Conservation (phyloP, 805 yeast species). For the Priceomyces fermenticarens region DNA sequence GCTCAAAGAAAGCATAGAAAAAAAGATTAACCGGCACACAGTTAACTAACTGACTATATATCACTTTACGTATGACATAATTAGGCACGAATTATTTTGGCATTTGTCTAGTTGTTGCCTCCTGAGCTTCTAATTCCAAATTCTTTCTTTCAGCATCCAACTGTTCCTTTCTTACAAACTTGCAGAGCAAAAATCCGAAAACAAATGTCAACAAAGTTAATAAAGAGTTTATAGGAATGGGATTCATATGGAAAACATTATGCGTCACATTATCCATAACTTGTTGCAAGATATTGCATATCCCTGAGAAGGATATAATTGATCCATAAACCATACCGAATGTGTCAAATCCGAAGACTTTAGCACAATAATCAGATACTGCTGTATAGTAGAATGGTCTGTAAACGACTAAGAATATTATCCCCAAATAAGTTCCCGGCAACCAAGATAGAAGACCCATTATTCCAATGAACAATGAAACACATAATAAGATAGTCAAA, state of each 20-base stretch:
- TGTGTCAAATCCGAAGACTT: constrained; percentile 88
- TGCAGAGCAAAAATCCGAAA: constrained; percentile 45
- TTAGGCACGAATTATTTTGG: constrained; percentile 21
- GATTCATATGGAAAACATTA: constrained; percentile 64
- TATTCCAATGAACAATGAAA: constrained; percentile 65
- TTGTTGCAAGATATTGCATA: constrained; percentile 73
- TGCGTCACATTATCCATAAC: constrained; percentile 71
- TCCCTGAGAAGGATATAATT: constrained; percentile 76
- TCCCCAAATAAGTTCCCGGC: constrained; percentile 64
- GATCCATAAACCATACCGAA: constrained; percentile 92
- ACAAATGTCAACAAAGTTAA: constrained; percentile 55
- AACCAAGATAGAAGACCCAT: constrained; percentile 61
- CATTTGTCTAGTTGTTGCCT: constrained; percentile 47
- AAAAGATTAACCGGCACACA: neutral
- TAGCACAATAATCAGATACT: constrained; percentile 86
- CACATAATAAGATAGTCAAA: constrained; percentile 46
- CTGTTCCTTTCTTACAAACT: constrained; percentile 42
- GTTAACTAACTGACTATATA: neutral
- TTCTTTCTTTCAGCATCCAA: constrained; percentile 44
- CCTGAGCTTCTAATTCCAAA: constrained; percentile 63
- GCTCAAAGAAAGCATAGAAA: constrained; percentile 11
- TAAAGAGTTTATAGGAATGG: constrained; percentile 67
- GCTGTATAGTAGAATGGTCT: constrained; percentile 93
- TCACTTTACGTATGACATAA: neutral
- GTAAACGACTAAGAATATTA: constrained; percentile 69